phyloP scores from a whole-genome alignment of 805 yeast species.

The Yamadazyma paraphyllophila region DNA sequence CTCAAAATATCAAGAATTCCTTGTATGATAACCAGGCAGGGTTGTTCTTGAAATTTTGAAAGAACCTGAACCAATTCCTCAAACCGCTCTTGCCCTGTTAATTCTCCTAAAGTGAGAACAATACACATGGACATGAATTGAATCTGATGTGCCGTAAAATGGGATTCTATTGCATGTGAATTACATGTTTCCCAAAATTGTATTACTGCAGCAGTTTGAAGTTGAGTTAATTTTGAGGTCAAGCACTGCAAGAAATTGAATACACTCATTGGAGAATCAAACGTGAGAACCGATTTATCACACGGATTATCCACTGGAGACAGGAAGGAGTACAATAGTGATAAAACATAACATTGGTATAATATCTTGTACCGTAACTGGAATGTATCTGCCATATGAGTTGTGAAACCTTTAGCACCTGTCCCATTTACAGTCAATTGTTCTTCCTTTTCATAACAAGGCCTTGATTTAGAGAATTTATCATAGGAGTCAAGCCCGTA shows the following conservation, averaged over 20 bases:
- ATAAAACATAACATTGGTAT: not conserved
- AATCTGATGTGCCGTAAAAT: not conserved
- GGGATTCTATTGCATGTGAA: not conserved
- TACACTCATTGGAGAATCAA: not conserved
- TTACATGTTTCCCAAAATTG: not conserved
- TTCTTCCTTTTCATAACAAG: constrained; percentile 12
- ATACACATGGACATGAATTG: not conserved
- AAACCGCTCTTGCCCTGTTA: not conserved
- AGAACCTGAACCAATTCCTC: not conserved
- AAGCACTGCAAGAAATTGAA: not conserved
- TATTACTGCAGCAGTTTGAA: not conserved
- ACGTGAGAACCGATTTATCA: not conserved
- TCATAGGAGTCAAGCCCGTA: constrained; percentile 22
- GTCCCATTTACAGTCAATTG: not conserved
- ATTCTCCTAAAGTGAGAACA: not conserved
- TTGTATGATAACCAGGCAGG: not conserved
- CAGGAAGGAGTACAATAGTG: constrained; percentile 1
- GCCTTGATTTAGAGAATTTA: constrained; percentile 10
- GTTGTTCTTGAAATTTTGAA: not conserved
- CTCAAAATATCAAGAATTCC: not conserved
- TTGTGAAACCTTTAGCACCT: not conserved
- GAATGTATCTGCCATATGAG: not conserved
- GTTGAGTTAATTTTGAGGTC: not conserved
- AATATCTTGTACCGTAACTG: constrained; percentile 1
- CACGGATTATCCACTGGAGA: constrained; percentile 3